phyloP scores from a whole-genome alignment of 106 monocot species.

The Gastrodia elata region DNA sequence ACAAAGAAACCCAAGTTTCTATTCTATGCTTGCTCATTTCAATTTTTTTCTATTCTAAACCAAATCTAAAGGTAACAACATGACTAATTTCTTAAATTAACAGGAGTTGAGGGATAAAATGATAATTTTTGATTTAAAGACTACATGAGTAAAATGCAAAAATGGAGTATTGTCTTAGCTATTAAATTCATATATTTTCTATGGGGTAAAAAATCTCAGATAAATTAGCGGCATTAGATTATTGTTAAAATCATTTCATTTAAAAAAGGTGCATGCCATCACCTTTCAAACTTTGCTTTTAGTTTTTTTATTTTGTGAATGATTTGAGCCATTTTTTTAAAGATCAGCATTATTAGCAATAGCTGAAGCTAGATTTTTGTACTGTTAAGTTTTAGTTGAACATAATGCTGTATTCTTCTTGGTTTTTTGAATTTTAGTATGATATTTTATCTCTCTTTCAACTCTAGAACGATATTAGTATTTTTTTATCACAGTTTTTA shows the following conservation, averaged over 20 bases:
- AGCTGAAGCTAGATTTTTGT: background rate
- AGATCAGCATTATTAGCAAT: background rate
- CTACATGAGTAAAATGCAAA: too few species aligned
- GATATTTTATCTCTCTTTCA: background rate
- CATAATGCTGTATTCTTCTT: too few species aligned
- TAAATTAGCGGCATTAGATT: background rate
- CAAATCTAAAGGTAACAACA: too few species aligned
- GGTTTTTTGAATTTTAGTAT: background rate
- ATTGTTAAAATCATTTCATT: background rate
- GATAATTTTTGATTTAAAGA: too few species aligned
- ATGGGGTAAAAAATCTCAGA: background rate
- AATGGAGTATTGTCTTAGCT: too few species aligned
- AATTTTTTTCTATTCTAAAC: too few species aligned
- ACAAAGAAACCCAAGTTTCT: too few species aligned
- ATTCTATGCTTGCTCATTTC: too few species aligned
- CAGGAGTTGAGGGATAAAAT: too few species aligned
- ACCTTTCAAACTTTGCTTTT: background rate
- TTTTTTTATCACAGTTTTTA: background rate
- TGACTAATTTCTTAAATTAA: too few species aligned
- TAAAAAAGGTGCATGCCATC: background rate
- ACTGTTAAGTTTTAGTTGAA: background rate
- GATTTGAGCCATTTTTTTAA: background rate
- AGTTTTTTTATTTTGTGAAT: background rate
- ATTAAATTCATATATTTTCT: background rate
- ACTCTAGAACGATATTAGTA: too few species aligned